phyloP scores from a whole-genome alignment of 257 asterid species.

The Solanum dulcamara region DNA sequence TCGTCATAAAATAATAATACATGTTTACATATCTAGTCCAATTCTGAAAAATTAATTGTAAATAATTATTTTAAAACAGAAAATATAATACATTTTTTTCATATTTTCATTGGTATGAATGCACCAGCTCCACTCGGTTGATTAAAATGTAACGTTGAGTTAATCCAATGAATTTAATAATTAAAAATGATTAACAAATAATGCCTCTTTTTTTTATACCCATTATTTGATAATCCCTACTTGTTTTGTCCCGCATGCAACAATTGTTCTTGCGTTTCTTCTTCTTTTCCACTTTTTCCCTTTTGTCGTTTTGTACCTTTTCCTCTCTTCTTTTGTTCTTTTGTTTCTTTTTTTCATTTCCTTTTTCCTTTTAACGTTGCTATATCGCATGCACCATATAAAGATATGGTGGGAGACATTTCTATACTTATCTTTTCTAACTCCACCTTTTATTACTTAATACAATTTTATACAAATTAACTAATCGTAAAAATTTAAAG shows the following conservation, averaged over 20 bases:
- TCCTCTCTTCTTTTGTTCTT: not conserved
- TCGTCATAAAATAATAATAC: not conserved
- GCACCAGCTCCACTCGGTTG: not conserved
- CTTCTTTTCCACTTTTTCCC: not conserved
- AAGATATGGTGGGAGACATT: not conserved
- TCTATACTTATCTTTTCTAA: not conserved
- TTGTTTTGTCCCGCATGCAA: conserved; percentile 17
- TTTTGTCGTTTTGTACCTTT: not conserved
- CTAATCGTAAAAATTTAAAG: not conserved
- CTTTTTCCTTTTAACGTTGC: not conserved
- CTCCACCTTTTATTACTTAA: not conserved
- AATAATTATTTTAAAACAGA: not conserved
- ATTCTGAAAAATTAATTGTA: not conserved
- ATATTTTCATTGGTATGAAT: not conserved
- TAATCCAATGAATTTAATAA: too few species aligned
- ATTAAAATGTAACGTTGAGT: too few species aligned
- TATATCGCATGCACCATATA: not conserved
- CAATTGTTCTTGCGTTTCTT: not conserved
- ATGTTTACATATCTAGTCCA: not conserved
- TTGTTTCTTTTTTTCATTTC: not conserved
- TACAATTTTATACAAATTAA: not conserved
- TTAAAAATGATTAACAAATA: not conserved
- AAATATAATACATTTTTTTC: not conserved
- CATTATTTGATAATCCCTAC: not conserved
- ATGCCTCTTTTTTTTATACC: too few species aligned